These are phyloP conservation scores for Blastobotrys ciferrii DNA, from an alignment of 1,139 yeast genomes.

Conservation along the genomic window DNA sequence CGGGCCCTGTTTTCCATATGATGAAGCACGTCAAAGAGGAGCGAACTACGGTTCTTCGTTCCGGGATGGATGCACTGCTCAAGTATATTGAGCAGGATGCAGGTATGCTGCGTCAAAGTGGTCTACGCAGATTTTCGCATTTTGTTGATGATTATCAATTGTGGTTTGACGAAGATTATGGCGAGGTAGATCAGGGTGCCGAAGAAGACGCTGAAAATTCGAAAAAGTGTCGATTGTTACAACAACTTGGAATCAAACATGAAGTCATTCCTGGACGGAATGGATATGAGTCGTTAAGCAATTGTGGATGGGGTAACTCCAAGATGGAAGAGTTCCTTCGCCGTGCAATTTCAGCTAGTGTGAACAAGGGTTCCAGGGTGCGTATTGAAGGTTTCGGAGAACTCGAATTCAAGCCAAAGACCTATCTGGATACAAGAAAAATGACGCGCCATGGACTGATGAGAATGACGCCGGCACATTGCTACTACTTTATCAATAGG, in stretches of 20 bases:
- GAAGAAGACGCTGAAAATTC: background rate
- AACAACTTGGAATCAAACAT: background rate
- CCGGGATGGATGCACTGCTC: background rate
- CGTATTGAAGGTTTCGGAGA: constrained; percentile 1
- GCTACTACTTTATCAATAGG: constrained; percentile 1
- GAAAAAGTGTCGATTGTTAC: constrained; percentile 1
- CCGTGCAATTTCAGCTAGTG: constrained; percentile 1
- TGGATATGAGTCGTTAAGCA: constrained; percentile 6
- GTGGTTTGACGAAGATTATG: constrained; percentile 8
- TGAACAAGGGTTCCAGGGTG: background rate
- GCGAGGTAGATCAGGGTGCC: background rate
- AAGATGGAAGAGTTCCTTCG: constrained; percentile 3
- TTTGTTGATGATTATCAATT: constrained; percentile 6
- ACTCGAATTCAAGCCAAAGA: constrained; percentile 3
- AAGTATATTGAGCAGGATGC: background rate
- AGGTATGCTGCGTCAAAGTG: background rate
- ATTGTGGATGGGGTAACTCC: background rate
- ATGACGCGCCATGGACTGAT: background rate
- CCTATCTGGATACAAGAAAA: background rate
- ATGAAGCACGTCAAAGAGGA: constrained; percentile 1
- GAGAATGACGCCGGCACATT: constrained; percentile 3
- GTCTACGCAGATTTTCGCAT: background rate
- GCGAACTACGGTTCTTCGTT: background rate
- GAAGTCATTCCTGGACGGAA: background rate
- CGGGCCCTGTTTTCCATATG: background rate